Percentiles rank a stretch among this genome's conserved stretches.
phyloP scores from a whole-genome alignment of 2,329 filamentous ascomycete species.

The Paraconiothyrium brasiliense region DNA sequence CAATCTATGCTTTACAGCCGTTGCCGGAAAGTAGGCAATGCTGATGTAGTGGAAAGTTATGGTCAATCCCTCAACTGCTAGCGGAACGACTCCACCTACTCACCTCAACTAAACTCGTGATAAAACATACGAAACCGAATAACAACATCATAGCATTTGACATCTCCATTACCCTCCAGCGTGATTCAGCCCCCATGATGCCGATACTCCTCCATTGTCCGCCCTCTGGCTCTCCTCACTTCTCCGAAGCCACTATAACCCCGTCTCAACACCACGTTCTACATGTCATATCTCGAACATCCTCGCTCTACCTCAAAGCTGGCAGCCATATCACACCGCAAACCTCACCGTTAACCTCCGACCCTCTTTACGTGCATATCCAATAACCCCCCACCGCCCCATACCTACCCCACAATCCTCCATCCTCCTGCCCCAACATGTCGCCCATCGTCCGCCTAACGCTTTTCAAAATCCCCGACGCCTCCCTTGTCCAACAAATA shows the following conservation, averaged over 20 bases:
- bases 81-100: no score
- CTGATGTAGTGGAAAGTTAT: no score
- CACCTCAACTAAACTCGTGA: no score
- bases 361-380: no score
- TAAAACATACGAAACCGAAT: no score
- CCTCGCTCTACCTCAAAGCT: not conserved
- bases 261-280: not conserved
- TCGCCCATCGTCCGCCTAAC: constrained; percentile 47
- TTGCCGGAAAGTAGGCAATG: no score
- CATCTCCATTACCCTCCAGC: no score
- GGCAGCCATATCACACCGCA: not conserved
- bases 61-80: no score
- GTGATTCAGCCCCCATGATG: not conserved
- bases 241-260: constrained; percentile 17
- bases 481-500: constrained; percentile 37
- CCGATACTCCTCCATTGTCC: not conserved
- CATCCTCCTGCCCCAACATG: constrained; percentile 32
- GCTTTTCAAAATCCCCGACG: constrained; percentile 49
- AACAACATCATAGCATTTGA: no score
- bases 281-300: not conserved
- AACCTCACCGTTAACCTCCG: not conserved
- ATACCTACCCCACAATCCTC: not conserved
- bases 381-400: no score
- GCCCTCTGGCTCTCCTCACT: constrained; percentile 37
- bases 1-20: not conserved